A percentile compares a stretch with the other conserved stretches of the same genome.
Evolutionary conservation across 2,329 filamentous ascomycete genomes (phyloP).

Genomic region (Plenodomus lindquistii): DNA sequence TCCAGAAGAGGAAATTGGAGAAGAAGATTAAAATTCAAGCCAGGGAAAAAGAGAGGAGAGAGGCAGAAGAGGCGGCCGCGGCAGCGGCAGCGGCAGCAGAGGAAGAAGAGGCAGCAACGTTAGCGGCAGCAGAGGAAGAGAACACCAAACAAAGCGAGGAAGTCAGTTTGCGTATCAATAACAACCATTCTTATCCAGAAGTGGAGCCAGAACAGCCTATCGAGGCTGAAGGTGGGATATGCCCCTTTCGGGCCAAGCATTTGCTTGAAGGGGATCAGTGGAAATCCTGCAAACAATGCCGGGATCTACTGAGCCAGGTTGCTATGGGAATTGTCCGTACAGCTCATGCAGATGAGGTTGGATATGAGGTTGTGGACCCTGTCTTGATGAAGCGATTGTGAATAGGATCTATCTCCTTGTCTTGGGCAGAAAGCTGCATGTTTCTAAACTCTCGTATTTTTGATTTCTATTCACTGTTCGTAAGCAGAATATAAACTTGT

Average conservation of each 20-base stretch:
- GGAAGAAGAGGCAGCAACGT: too few relatives aligned
- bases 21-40: background rate
- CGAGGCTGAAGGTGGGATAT: slow-evolving; percentile 5
- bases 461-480: too few relatives aligned
- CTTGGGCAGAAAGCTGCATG: too few relatives aligned
- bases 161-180: background rate
- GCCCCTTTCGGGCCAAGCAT: slow-evolving; percentile 10
- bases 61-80: background rate
- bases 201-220: slow-evolving; percentile 5
- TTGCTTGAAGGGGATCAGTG: slow-evolving; percentile 13
- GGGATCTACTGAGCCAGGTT: slow-evolving; percentile 9
- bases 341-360: slow-evolving; percentile 1
- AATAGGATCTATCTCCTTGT: too few relatives aligned
- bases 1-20: background rate
- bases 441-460: too few relatives aligned
- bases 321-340: slow-evolving; percentile 8
- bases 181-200: background rate
- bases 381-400: too few relatives aligned
- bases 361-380: slow-evolving; percentile 4
- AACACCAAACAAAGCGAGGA: background rate
- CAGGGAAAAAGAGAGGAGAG: background rate
- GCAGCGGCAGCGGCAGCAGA: too few relatives aligned
- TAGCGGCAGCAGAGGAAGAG: slow-evolving; percentile 1
- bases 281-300: slow-evolving; percentile 14
- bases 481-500: too few relatives aligned